Base-by-base conservation (phyloP, 2,329 filamentous ascomycete species). In the Xylariaceae sp. region DNA sequence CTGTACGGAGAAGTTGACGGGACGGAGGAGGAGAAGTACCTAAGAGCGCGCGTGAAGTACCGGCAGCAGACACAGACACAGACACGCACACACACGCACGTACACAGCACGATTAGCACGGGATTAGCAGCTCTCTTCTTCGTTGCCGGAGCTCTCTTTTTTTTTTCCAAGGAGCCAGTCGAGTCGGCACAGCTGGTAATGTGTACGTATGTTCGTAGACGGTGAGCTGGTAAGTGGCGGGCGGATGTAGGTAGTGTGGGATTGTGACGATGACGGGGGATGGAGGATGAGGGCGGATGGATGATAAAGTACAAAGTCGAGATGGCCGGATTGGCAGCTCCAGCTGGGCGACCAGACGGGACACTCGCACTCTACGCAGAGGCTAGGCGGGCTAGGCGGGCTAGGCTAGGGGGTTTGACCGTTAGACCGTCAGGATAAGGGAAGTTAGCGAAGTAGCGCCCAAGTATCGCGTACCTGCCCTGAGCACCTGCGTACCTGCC, bases 211-310 rank as follows among this genome's bases (percentile, higher is more conserved):
- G 55, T 42, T 42, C 17, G 53, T 52, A 37, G 7, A n/a, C 42
- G 13, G 39, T n/a, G 51, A 30, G 23, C 23, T 52, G 47, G 37
- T 54, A 51, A 51, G 59, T 53, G 52, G 52, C 42, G 52, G 39
- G 48, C 13, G 55, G 23, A 52, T 55, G 56, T 57, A 48, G 54
- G 51, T 51, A 47, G 37, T 58, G 44, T 23, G 44, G 44, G 18
- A 23, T 30, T 30, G 23, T 30, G 23, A 30, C 5, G 23, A 30
- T 30, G 23, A 30, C 23, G 23, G 23, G 23, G 23, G 23, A 30
- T 30, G 23, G 23, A 30, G 23, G 23, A 30, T 44, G 51, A 18
- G 50, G 56, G 54, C 51, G 35, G 51, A 35, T 51, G 30, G 53
- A 47, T 53, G 9, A 49, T 23, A 30, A 49, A 49, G 47, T 34